These are phyloP conservation scores for Psilocybe tampanensis DNA, from an alignment of 768 basidiomycete genomes.

Conservation along the genomic window DNA sequence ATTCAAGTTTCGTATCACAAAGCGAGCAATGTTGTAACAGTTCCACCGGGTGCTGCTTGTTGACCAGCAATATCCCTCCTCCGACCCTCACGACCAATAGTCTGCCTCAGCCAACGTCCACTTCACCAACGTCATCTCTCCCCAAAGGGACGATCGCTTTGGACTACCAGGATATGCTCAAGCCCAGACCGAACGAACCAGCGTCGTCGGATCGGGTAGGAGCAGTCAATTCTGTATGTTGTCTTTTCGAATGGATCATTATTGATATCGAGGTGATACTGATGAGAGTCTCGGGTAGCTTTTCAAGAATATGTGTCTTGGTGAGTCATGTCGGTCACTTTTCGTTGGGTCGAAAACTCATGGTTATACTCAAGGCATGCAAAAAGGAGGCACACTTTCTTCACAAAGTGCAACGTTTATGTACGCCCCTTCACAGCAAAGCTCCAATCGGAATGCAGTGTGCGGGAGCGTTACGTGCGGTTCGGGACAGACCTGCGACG, in stretches of 20 bases:
- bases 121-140: neutral
- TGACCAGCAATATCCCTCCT: neutral
- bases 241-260: neutral
- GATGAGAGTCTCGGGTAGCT: neutral
- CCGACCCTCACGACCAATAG: neutral
- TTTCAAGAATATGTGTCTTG: neutral
- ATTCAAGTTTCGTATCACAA: neutral
- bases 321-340: neutral
- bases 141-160: neutral
- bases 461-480: neutral
- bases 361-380: too few relatives aligned
- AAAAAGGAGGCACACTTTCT: neutral
- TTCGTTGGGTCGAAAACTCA: too few relatives aligned
- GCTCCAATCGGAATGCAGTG: neutral
- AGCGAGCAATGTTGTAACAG: neutral
- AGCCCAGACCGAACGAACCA: neutral
- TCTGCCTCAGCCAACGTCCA: neutral
- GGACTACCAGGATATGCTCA: neutral
- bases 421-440: neutral
- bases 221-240: neutral
- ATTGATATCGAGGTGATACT: neutral
- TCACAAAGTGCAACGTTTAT: neutral
- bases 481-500: neutral
- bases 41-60: neutral
- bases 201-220: neutral